Conservation (phyloP, 1,284 basidiomycete species). For the Irpex rosettiformis region DNA sequence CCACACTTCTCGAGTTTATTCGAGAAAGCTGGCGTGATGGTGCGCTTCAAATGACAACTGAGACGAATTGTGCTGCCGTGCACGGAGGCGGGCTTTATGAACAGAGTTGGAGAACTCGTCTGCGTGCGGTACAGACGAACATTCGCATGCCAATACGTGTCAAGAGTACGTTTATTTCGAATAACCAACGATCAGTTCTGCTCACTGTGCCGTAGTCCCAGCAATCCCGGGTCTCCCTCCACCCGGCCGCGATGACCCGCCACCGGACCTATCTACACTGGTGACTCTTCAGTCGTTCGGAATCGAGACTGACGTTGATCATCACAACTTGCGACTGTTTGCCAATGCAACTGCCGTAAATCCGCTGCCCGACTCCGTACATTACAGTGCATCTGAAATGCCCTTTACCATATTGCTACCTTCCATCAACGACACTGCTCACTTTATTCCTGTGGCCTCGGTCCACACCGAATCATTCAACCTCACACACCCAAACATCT, state of each 20-base stretch:
- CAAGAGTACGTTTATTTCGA: slow-evolving; percentile 41
- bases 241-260: slow-evolving; percentile 47
- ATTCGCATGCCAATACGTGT: slow-evolving; percentile 44
- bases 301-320: slow-evolving; percentile 42
- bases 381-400: slow-evolving; percentile 47
- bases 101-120: slow-evolving; percentile 45
- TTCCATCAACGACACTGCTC: slow-evolving; percentile 19
- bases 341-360: slow-evolving; percentile 60
- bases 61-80: slow-evolving; percentile 41
- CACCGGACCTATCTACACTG: slow-evolving; percentile 55
- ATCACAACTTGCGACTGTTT: slow-evolving; percentile 37
- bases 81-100: slow-evolving; percentile 46
- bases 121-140: slow-evolving; percentile 41
- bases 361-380: slow-evolving; percentile 45
- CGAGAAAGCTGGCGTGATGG: slow-evolving; percentile 59
- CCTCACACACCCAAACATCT: slow-evolving; percentile 65
- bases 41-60: slow-evolving; percentile 38
- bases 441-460: slow-evolving; percentile 45
- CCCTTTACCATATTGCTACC: slow-evolving; percentile 61
- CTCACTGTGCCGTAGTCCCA: slow-evolving; percentile 44
- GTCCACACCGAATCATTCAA: slow-evolving; percentile 52
- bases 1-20: slow-evolving; percentile 47
- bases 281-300: slow-evolving; percentile 57
- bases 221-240: slow-evolving; percentile 59
- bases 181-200: slow-evolving; percentile 6